These are phyloP conservation scores for Xylaria sp. DNA, from an alignment of 495 filamentous ascomycete genomes.

Conservation along the genomic window DNA sequence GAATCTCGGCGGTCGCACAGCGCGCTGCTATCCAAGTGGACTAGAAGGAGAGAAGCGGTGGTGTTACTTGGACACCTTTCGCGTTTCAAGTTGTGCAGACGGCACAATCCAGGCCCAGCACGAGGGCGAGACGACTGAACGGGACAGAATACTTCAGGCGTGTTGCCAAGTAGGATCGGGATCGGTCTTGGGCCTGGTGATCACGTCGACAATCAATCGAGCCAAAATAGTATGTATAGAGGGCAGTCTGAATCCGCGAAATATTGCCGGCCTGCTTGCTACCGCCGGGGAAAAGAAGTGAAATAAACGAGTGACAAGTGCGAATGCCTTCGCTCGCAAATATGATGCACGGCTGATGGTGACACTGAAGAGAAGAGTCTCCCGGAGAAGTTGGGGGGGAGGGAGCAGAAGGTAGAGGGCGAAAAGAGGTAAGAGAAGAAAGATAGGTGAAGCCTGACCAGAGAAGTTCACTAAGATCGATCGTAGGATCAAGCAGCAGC, in stretches of 20 bases:
- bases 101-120: constrained; percentile 28
- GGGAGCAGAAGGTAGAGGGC: background rate
- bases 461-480: constrained; percentile 1
- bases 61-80: constrained; percentile 38
- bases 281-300: constrained; percentile 23
- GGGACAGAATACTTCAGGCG: constrained; percentile 25
- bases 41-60: constrained; percentile 34
- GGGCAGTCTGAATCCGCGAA: constrained; percentile 39
- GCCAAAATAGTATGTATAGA: too few relatives aligned
- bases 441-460: background rate
- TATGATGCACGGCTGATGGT: background rate
- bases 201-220: constrained; percentile 13
- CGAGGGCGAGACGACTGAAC: constrained; percentile 1
- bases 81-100: constrained; percentile 41
- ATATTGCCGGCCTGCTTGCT: constrained; percentile 12
- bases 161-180: constrained; percentile 12
- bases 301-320: constrained; percentile 31
- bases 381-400: background rate
- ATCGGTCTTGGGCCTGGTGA: constrained; percentile 6
- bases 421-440: background rate
- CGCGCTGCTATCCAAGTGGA: constrained; percentile 30
- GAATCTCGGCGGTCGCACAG: constrained; percentile 32
- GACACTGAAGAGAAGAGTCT: background rate
- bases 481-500: constrained; percentile 8
- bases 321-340: constrained; percentile 22